Evolutionary conservation across 2,329 filamentous ascomycete species (phyloP), one percentile per base, ranked within the genome.

Genomic region (Epichloe brachyelytri): DNA sequence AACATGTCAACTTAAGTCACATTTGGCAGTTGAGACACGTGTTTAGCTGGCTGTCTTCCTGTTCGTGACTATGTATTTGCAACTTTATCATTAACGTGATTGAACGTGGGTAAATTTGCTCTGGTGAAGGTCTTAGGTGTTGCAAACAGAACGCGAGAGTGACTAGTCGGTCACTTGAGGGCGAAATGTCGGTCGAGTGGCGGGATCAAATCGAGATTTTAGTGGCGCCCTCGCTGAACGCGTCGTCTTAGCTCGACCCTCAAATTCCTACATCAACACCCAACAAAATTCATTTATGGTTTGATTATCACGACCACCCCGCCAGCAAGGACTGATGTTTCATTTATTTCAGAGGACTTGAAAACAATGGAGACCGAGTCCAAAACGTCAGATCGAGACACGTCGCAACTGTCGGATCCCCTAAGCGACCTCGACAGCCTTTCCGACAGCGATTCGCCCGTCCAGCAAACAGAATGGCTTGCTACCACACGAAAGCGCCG

Each of bases 401-500:
- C 68, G 30, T 60, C 67, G 33, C 59, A 56, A 47, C 60, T 62
- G 49, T 64, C 63, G 26, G 58, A 59, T 26, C 57, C 59, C 36
- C 61, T 62, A 4, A 55, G 50, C 50, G 51, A 52, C 43, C 34
- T 52, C 7, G 50, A 65, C 48, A 63, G 64, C 51, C 62, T 58
- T 37, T 68, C 63, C 47, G 59, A 62, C 49, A 71, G 63, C 56
- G 69, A 68, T 51, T 62, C 64, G 58, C 68, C 60, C 6, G 59
- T 57, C 41, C 57, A 65, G 3, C 59, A 67, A 53, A 69, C 83
- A 49, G 80, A 87, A 72, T 85, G 83, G 74, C 77, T 91, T 38
- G 83, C 83, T 44, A 86, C 83, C 5, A 80, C 80, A 38, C 84
- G 89, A 53, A 74, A 80, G 57, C 86, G 82, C 66, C 84, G 89